Base-by-base conservation (phyloP, 192 early-diverging fungal species). In the Coemansia sp. region DNA sequence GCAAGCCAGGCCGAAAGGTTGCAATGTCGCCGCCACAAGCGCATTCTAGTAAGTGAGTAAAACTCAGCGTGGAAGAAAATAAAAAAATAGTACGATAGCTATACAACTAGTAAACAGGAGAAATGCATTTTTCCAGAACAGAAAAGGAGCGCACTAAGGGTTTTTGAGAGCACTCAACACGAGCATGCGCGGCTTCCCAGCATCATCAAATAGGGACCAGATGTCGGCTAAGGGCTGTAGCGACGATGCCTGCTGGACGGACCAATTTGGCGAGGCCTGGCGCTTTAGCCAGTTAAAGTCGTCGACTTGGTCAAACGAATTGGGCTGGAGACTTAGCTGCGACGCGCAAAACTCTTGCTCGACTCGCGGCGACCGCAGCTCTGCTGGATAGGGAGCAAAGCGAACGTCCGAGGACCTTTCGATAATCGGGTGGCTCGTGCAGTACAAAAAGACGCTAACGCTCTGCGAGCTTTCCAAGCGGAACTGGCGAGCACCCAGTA, bases 281-380 rank as follows among this genome's bases (percentile, higher is more conserved):
- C 93, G 84, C 41, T 81, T 85, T 25, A 96, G 75, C 95, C 95
- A 97, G 74, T 94, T 94, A 65, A 97, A 97, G 64, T 97, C 95
- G 64, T 97, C 92, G 14, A 96, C 90, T 19, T 73, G 65, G 58
- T 84, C 77, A 70, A 80, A 91, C 46, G 79, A 77, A 67, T 85
- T 90, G 15, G 68, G 57, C 36, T 56, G 17, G 24, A 22, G 45
- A 15, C 32, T 9, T 29, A 69, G 59, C 59, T 43, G 58, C n/a
- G 46, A 37, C 1, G 32, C 5, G 7, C 15, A 46, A 54, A 56
- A 49, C 31, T 62, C 53, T 4, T 45, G 49, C 60, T 67, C 74
- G 27, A 79, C 71, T 60, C 68, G 74, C 15, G 71, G 49, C 9
- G 59, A 60, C 15, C 49, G 66, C n/a, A 87, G 73, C 66, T 36